A percentile compares a stretch with the other conserved stretches of the same genome.
Conservation (phyloP, 2,329 filamentous ascomycete genomes). For the Didymellaceae sp. region DNA sequence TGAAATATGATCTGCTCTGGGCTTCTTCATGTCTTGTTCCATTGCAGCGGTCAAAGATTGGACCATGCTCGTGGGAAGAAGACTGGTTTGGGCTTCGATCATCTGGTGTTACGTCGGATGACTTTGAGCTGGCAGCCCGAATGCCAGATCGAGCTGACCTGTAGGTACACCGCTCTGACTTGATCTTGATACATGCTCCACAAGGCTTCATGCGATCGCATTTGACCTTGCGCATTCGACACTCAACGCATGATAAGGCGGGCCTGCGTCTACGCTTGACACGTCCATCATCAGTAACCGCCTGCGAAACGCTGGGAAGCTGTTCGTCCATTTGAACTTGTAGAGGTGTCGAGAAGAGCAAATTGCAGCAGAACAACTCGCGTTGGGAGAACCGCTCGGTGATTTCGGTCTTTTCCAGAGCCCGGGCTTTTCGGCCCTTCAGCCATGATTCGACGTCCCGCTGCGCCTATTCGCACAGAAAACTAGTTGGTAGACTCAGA, state of each 20-base stretch:
- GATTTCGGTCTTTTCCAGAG: neutral
- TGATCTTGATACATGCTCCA: slow-evolving; percentile 28
- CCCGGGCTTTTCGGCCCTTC: neutral
- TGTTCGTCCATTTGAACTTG: neutral
- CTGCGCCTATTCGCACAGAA: neutral
- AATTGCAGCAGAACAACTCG: too few species aligned
- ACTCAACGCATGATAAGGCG: slow-evolving; percentile 41
- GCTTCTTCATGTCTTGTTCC: neutral
- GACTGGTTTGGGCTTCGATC: slow-evolving; percentile 1
- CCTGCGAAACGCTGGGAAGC: slow-evolving; percentile 1
- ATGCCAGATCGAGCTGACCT: slow-evolving; percentile 17
- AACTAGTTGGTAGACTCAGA: neutral
- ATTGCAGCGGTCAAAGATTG: neutral
- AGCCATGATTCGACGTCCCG: neutral
- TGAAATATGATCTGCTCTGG: neutral
- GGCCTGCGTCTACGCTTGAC: slow-evolving; percentile 34
- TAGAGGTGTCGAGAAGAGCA: too few species aligned
- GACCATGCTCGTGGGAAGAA: neutral
- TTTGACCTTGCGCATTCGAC: slow-evolving; percentile 39
- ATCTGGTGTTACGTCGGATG: neutral
- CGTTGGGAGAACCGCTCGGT: neutral
- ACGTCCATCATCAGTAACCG: slow-evolving; percentile 17
- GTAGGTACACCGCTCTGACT: slow-evolving; percentile 37
- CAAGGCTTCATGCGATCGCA: slow-evolving; percentile 39
- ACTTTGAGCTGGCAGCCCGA: neutral